Percentiles rank a stretch among this genome's conserved stretches.
Conservation (phyloP, 140 eudicot genomes). For the Flaveria floridana region DNA sequence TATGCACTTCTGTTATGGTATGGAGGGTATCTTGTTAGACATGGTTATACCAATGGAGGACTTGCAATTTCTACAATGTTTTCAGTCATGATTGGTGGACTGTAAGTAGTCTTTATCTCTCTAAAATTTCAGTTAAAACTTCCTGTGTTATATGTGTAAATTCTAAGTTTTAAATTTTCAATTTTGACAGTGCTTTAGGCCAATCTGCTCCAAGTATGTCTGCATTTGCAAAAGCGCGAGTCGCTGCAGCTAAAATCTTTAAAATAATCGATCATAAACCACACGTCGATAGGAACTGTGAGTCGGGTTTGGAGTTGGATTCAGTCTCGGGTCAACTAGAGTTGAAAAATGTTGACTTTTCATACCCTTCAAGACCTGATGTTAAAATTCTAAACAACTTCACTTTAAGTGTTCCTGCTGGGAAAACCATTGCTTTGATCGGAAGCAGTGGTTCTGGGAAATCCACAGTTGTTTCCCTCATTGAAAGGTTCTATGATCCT, state of each 20-base stretch:
- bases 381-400: slow-evolving; percentile 59
- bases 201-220: slow-evolving; percentile 89
- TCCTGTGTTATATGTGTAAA: background rate
- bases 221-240: slow-evolving; percentile 87
- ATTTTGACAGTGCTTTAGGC: slow-evolving; percentile 56
- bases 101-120: slow-evolving; percentile 35
- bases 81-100: slow-evolving; percentile 76
- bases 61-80: slow-evolving; percentile 87
- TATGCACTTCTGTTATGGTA: slow-evolving; percentile 92
- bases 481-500: slow-evolving; percentile 90
- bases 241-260: slow-evolving; percentile 84
- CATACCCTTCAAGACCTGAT: slow-evolving; percentile 83
- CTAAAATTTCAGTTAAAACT: background rate
- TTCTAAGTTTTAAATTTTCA: slow-evolving; percentile 9
- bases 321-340: slow-evolving; percentile 63
- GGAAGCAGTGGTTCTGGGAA: slow-evolving; percentile 98
- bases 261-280: slow-evolving; percentile 78
- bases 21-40: slow-evolving; percentile 84
- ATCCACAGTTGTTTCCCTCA: slow-evolving; percentile 79
- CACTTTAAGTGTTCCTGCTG: slow-evolving; percentile 66
- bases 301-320: slow-evolving; percentile 65
- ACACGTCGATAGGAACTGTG: slow-evolving; percentile 48
- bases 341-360: slow-evolving; percentile 62
- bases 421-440: slow-evolving; percentile 82
- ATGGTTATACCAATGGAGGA: slow-evolving; percentile 80